A percentile compares a stretch with the other conserved stretches of the same genome.
Evolutionary conservation across 768 basidiomycete species (phyloP).

Genomic region (Podaxis rugospora): DNA sequence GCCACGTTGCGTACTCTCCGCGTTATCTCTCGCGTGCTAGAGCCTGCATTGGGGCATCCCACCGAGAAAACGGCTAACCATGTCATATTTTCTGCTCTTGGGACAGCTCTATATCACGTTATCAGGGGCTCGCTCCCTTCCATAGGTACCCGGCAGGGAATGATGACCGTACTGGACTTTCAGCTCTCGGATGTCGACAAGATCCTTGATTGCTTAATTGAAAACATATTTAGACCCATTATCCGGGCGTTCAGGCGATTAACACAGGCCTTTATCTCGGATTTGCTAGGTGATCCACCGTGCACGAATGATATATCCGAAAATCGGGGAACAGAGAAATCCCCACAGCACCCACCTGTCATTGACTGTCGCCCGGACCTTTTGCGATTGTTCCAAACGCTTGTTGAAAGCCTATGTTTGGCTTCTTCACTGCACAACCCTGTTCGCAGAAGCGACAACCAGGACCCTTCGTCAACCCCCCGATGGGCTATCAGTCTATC

Average conservation of each 20-base stretch:
- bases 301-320: background rate
- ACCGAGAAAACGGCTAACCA: background rate
- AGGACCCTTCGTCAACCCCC: background rate
- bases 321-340: background rate
- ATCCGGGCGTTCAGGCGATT: background rate
- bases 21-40: background rate
- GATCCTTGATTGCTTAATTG: conserved; percentile 6
- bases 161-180: background rate
- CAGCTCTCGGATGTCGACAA: conserved; percentile 1
- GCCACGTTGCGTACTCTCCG: conserved; percentile 1
- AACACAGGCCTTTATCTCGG: background rate
- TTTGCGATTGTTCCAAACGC: conserved; percentile 4
- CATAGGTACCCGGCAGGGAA: background rate
- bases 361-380: conserved; percentile 7
- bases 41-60: background rate
- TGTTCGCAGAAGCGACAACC: background rate
- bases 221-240: conserved; percentile 3
- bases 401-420: background rate
- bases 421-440: background rate
- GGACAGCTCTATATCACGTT: background rate
- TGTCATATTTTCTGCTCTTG: background rate
- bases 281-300: background rate
- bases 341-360: background rate
- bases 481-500: conserved; percentile 5
- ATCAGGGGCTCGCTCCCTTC: background rate